Base-by-base conservation (phyloP, 2,329 filamentous ascomycete genomes). In the Elsinoe necatrix region DNA sequence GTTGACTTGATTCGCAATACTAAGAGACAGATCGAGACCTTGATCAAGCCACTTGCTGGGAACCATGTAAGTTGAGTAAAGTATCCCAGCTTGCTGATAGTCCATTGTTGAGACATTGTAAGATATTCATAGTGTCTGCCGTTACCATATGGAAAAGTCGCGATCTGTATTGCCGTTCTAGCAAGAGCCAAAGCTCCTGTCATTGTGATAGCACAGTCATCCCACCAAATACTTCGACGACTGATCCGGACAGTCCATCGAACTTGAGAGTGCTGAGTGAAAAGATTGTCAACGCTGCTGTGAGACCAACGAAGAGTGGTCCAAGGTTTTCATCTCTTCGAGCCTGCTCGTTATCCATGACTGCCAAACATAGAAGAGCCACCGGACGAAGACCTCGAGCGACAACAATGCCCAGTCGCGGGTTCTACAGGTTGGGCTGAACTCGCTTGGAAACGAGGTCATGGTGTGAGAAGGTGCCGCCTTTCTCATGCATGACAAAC, bases 1-100 rank as follows among this genome's bases (percentile, higher is more conserved):
- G 68, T 68, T 71, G 64, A 58, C 14, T 73, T 73, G 62, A 75
- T 73, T 11, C 73, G 68, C 4, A 75, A 60, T 1, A 75, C 61
- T 8, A 76, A 63, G 9, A 75, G 59, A 60, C 72, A 67, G 48
- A 75, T 74, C 4, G 72, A 74, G 31, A 70, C 64, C 56, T 75
- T 75, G 45, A 75, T 64, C 1, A 75, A 55, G 35, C 68, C 71
- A 34, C 74, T 68, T 34, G 67, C 68, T 7, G 65, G 62, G 58
- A 75, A 76, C 3, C 75, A 66, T 20, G 73, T 62, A 11, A 75
- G 63, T 62, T 75, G 72, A 1, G 69, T 71, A 45, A 68, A 63
- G 71, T 71, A 74, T 4, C 50, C 54, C 7, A 55, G 42, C 64
- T 70, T 71, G 58, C 70, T 73, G 57, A 71, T 69, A 29, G 61